These are phyloP conservation scores for Rhodamnia rubescens DNA, from an alignment of 345 rosid species.

Conservation along the genomic window DNA sequence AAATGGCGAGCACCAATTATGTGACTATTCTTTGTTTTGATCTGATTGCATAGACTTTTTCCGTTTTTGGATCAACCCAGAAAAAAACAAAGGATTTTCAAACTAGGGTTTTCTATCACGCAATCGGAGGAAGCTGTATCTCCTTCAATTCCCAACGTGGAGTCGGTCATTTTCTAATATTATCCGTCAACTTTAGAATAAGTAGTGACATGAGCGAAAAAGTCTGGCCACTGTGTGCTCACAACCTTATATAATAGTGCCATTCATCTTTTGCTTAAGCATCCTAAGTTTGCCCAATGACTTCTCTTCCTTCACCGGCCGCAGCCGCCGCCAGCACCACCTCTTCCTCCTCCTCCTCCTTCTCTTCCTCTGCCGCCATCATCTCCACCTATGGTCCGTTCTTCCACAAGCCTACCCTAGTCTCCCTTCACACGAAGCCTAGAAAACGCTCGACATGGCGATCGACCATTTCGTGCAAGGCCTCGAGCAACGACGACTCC, in stretches of 20 bases:
- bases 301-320: conserved; percentile 2
- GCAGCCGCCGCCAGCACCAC: background rate
- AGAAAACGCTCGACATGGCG: background rate
- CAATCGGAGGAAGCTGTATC: background rate
- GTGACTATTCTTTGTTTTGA: background rate
- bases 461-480: conserved; percentile 2
- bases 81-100: background rate
- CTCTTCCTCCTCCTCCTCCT: background rate
- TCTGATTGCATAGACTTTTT: background rate
- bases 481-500: background rate
- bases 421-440: background rate
- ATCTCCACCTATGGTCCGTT: background rate
- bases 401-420: background rate
- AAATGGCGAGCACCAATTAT: background rate
- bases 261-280: background rate
- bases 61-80: background rate
- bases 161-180: background rate
- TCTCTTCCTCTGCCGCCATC: conserved; percentile 1
- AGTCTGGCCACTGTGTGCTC: background rate
- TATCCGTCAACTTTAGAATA: background rate
- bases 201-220: background rate
- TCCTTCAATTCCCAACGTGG: background rate
- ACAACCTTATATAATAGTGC: background rate
- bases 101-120: background rate
- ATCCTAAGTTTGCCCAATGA: background rate